These are phyloP conservation scores for Neospermospora avenae DNA, from an alignment of 2,329 filamentous ascomycete species.

Conservation along the genomic window DNA sequence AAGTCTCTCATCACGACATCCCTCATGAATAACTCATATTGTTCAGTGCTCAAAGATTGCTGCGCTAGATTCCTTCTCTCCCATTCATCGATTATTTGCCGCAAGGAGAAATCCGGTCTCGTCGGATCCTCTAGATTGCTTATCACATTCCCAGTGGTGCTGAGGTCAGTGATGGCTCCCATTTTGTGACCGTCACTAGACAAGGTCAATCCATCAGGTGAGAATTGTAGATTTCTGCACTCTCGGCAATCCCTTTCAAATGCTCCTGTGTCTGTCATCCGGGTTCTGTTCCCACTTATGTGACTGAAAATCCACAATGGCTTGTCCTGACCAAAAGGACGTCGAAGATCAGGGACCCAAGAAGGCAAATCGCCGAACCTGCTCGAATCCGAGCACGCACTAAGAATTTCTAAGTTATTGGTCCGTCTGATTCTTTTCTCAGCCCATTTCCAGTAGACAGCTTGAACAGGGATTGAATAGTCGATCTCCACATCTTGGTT, in stretches of 20 bases:
- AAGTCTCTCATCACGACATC: background rate
- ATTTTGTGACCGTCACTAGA: background rate
- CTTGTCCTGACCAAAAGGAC: background rate
- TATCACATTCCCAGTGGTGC: background rate
- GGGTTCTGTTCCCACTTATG: background rate
- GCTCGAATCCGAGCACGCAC: background rate
- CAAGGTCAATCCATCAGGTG: background rate
- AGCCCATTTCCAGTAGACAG: background rate
- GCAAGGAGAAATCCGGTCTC: background rate
- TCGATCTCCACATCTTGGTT: background rate
- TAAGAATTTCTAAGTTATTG: background rate
- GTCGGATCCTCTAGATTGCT: background rate
- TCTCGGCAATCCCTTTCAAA: background rate
- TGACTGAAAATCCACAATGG: background rate
- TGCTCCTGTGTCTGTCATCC: too few species aligned
- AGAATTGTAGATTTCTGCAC: background rate
- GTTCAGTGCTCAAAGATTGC: background rate
- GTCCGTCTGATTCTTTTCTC: background rate
- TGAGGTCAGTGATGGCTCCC: background rate
- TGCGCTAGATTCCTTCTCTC: background rate
- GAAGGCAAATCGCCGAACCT: background rate
- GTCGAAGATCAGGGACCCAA: background rate
- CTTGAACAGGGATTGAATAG: background rate
- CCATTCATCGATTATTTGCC: background rate
- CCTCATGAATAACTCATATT: background rate